Evolutionary conservation across 2,329 filamentous ascomycete genomes (phyloP).

Genomic region (Penicillium sp.): DNA sequence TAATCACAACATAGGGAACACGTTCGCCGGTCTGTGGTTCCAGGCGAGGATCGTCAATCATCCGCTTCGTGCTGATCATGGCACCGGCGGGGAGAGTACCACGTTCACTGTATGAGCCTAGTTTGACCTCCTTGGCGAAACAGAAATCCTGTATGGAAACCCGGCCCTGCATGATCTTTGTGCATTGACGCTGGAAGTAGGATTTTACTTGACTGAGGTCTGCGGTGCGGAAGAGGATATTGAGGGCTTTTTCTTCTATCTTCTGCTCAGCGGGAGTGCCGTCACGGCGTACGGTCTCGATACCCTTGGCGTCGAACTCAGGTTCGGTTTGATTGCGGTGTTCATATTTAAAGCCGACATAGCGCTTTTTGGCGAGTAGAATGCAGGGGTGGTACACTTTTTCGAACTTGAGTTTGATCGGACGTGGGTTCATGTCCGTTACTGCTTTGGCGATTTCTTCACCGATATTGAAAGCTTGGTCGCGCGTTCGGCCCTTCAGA

Average conservation of each 20-base stretch:
- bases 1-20: constrained; percentile 89
- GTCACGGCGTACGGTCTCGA: constrained; percentile 93
- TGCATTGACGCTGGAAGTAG: constrained; percentile 88
- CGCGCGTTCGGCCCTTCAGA: constrained; percentile 80
- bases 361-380: constrained; percentile 92
- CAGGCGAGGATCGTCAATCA: constrained; percentile 80
- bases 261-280: constrained; percentile 95
- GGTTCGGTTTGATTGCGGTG: constrained; percentile 70
- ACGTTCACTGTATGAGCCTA: constrained; percentile 83
- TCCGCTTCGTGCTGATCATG: constrained; percentile 79
- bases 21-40: constrained; percentile 96
- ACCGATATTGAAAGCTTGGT: constrained; percentile 89
- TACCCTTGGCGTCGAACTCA: constrained; percentile 96
- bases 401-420: constrained; percentile 95
- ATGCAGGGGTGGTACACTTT: constrained; percentile 98
- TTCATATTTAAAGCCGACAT: constrained; percentile 98
- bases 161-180: constrained; percentile 85
- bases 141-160: constrained; percentile 95
- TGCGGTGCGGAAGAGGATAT: constrained; percentile 82
- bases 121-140: constrained; percentile 86
- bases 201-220: constrained; percentile 85
- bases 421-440: constrained; percentile 85
- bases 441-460: constrained; percentile 86
- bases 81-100: constrained; percentile 82
- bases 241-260: constrained; percentile 89